Conservation (phyloP, 495 filamentous ascomycete genomes). For the Hypomontagnella submonticulosa region DNA sequence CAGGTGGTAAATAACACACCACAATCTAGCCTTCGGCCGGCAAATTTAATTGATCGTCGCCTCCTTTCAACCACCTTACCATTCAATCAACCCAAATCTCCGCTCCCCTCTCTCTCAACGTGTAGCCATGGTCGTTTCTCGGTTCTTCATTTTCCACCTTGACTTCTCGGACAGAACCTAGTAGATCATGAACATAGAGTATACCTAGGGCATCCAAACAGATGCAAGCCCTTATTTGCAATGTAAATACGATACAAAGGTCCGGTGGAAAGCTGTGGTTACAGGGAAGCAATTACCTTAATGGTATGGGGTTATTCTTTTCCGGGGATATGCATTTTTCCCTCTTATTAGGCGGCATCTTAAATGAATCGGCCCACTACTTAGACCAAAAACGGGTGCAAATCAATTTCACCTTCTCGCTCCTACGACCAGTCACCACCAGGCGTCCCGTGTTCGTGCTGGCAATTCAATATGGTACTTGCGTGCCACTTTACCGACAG, state of each 20-base stretch:
- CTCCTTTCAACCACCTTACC: conserved; percentile 26
- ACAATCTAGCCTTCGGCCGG: conserved; percentile 36
- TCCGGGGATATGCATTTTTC: conserved; percentile 45
- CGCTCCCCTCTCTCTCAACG: conserved; percentile 9
- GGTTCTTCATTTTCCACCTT: conserved; percentile 16
- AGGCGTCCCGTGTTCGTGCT: conserved; percentile 29
- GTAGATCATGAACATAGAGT: conserved; percentile 7
- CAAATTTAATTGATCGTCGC: conserved; percentile 43
- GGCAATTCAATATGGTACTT: conserved; percentile 38
- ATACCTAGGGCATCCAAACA: conserved; percentile 3
- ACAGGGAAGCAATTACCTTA: conserved; percentile 31
- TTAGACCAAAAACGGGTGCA: conserved; percentile 37
- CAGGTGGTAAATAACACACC: conserved; percentile 13
- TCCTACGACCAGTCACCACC: conserved; percentile 21
- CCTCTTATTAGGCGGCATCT: conserved; percentile 46
- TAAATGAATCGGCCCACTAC: conserved; percentile 46
- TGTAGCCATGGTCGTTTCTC: conserved; percentile 5
- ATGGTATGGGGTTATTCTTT: conserved; percentile 31
- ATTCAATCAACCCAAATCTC: conserved; percentile 32
- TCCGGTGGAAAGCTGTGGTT: conserved; percentile 9
- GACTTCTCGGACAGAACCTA: conserved; percentile 11
- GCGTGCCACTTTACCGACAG: conserved; percentile 37
- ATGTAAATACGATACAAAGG: conserved; percentile 9
- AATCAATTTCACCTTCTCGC: conserved; percentile 38
- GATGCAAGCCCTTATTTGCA: conserved; percentile 3